A percentile compares a stretch with the other conserved stretches of the same genome.
Conservation (phyloP, 2,329 filamentous ascomycete species). For the Emergomyces orientalis region DNA sequence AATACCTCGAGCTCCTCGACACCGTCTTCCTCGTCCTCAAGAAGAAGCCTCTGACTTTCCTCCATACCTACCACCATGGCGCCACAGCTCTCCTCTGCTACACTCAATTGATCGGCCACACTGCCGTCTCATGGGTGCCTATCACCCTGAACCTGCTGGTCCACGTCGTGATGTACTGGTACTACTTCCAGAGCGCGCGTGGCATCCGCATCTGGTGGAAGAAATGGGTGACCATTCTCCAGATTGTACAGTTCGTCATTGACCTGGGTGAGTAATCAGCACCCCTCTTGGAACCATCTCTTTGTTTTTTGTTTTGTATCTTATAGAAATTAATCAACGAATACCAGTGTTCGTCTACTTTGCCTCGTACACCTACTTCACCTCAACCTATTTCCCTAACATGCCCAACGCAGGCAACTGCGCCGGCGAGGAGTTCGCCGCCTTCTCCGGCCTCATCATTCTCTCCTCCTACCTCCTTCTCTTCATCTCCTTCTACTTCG, state of each 20-base stretch:
- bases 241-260: slow-evolving; percentile 89
- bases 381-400: slow-evolving; percentile 69
- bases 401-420: slow-evolving; percentile 72
- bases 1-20: slow-evolving; percentile 84
- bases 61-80: slow-evolving; percentile 94
- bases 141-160: slow-evolving; percentile 81
- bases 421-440: slow-evolving; percentile 85
- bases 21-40: slow-evolving; percentile 91
- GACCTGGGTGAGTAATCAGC: slow-evolving; percentile 62
- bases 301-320: no score
- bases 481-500: slow-evolving; percentile 91
- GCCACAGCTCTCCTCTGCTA: slow-evolving; percentile 89
- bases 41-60: slow-evolving; percentile 95
- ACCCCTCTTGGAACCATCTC: no score
- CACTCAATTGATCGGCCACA: slow-evolving; percentile 79
- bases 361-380: slow-evolving; percentile 88
- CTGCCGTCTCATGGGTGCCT: slow-evolving; percentile 80
- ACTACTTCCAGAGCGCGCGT: slow-evolving; percentile 93
- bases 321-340: neutral
- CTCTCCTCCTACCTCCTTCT: slow-evolving; percentile 83
- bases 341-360: slow-evolving; percentile 79
- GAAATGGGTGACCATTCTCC: slow-evolving; percentile 90
- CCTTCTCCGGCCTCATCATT: slow-evolving; percentile 76
- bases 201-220: slow-evolving; percentile 94
- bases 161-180: slow-evolving; percentile 97